Conservation (phyloP, 768 basidiomycete genomes). For the Exidia glandulosa region DNA sequence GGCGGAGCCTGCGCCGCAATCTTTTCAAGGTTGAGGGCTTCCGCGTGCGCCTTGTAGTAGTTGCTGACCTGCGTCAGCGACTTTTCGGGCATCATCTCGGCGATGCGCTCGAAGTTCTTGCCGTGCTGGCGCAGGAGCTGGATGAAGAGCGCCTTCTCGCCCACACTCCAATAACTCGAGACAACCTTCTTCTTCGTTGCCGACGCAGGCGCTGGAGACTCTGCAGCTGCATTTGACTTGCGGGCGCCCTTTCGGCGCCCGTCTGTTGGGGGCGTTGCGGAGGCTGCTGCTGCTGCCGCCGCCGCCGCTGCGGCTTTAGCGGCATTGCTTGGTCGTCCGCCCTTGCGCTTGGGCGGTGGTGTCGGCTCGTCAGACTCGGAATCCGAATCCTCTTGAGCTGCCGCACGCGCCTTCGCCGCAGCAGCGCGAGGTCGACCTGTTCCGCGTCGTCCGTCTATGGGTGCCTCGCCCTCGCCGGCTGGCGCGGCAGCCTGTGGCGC, state of each 20-base stretch:
- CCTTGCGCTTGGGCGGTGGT: constrained; percentile 20
- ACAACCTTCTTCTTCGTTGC: constrained; percentile 57
- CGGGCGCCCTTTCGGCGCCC: constrained; percentile 13
- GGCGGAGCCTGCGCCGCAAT: constrained; percentile 1
- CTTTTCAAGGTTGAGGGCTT: constrained; percentile 14
- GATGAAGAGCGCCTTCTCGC: constrained; percentile 36
- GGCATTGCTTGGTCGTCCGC: constrained; percentile 20
- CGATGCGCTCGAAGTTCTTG: constrained; percentile 57
- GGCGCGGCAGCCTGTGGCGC: not conserved
- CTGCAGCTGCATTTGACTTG: constrained; percentile 18
- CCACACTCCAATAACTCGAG: constrained; percentile 7
- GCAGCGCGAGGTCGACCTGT: not conserved
- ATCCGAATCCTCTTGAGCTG: not conserved
- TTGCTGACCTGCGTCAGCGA: constrained; percentile 25
- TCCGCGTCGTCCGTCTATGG: not conserved
- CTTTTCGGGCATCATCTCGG: constrained; percentile 45
- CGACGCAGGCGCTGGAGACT: constrained; percentile 38
- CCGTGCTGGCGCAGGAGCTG: constrained; percentile 51
- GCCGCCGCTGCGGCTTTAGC: constrained; percentile 18
- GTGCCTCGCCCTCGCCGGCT: constrained; percentile 3
- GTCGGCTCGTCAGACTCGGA: constrained; percentile 29
- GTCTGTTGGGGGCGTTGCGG: constrained; percentile 15
- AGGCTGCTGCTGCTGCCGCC: constrained; percentile 12
- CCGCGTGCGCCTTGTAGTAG: constrained; percentile 16
- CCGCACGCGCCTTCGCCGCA: not conserved